Evolutionary conservation across 768 basidiomycete genomes (phyloP).

Genomic region (Trametes villosa): DNA sequence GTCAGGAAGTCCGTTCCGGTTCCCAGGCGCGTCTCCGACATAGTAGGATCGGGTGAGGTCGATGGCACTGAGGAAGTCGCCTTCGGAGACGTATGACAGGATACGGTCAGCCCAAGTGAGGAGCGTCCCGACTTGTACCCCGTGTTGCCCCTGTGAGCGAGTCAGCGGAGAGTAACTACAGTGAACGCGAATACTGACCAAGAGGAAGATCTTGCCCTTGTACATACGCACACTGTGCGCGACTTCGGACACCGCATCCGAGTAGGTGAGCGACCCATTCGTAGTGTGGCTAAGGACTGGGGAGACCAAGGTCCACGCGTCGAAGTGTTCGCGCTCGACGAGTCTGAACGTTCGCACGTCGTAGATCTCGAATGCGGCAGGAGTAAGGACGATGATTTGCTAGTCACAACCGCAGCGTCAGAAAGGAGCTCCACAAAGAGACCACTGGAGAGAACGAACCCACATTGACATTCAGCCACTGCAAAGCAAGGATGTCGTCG

Average conservation of each 20-base stretch:
- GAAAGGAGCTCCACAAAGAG: background rate
- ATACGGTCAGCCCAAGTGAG: constrained; percentile 96
- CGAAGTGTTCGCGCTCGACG: constrained; percentile 66
- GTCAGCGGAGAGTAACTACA: constrained; percentile 2
- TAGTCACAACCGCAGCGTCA: constrained; percentile 32
- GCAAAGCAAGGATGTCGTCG: constrained; percentile 69
- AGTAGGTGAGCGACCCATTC: constrained; percentile 51
- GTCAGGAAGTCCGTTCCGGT: constrained; percentile 83
- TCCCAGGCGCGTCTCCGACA: constrained; percentile 77
- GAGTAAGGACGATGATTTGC: constrained; percentile 73
- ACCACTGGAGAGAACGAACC: constrained; percentile 46
- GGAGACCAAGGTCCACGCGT: constrained; percentile 58
- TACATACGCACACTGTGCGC: constrained; percentile 78
- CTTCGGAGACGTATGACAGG: constrained; percentile 77
- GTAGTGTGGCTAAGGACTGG: constrained; percentile 53
- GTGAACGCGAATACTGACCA: constrained; percentile 60
- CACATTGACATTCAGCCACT: constrained; percentile 91
- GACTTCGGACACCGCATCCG: constrained; percentile 55
- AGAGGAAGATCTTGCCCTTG: constrained; percentile 88
- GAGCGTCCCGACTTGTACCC: constrained; percentile 80
- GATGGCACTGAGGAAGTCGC: constrained; percentile 90
- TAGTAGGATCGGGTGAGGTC: constrained; percentile 85
- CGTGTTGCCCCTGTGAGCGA: constrained; percentile 56
- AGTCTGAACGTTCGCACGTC: constrained; percentile 60
- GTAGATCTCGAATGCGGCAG: constrained; percentile 64